Percentiles rank a stretch among this genome's conserved stretches.
Evolutionary conservation across 139 green algal species (phyloP).

Genomic region (Ostreobium quekettii): DNA sequence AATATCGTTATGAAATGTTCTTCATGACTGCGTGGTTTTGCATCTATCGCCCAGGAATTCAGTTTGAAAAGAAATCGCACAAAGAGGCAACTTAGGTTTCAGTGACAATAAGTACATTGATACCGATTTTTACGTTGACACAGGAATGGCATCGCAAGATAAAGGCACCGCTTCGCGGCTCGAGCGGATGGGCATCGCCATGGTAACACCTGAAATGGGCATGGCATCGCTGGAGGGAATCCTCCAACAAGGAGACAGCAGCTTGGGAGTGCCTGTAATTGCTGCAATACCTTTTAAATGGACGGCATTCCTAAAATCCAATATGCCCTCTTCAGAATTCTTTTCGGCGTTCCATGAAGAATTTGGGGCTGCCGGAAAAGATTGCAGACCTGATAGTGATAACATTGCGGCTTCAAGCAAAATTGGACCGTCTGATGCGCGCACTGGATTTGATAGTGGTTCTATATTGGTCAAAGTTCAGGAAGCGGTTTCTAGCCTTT

Average conservation of each 20-base stretch:
- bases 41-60: too few relatives aligned
- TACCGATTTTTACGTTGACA: too few relatives aligned
- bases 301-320: conserved; percentile 27
- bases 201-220: conserved; percentile 39
- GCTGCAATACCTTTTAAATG: conserved; percentile 41
- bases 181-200: conserved; percentile 44
- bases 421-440: too few relatives aligned
- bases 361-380: not conserved
- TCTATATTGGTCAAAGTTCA: conserved; percentile 3
- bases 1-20: too few relatives aligned
- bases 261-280: conserved; percentile 13
- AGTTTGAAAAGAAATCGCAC: too few relatives aligned
- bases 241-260: not conserved
- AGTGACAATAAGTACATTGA: too few relatives aligned
- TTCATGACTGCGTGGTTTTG: too few relatives aligned
- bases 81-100: too few relatives aligned
- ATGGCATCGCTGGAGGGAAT: conserved; percentile 30
- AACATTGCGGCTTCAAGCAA: not conserved
- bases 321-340: not conserved
- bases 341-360: not conserved
- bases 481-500: conserved; percentile 13
- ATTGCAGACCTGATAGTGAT: not conserved
- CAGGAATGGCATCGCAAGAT: conserved; percentile 47
- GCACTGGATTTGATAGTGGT: not conserved
- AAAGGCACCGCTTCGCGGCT: conserved; percentile 33